These are phyloP conservation scores for Fusarium anguioides DNA, from an alignment of 2,329 filamentous ascomycete genomes.

Conservation along the genomic window DNA sequence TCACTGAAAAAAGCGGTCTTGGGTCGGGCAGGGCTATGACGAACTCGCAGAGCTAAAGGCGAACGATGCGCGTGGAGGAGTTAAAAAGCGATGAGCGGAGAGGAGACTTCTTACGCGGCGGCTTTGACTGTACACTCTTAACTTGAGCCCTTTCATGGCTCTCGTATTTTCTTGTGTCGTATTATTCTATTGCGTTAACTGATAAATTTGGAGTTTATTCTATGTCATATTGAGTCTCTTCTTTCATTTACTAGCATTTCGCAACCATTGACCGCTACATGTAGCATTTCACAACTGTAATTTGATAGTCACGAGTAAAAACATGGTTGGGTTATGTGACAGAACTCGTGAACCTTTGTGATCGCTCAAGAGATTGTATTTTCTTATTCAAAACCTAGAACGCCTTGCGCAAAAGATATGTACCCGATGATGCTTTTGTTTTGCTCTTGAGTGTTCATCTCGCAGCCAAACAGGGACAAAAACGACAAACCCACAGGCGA, in stretches of 20 bases:
- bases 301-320: not conserved
- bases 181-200: constrained; percentile 36
- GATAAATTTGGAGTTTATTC: constrained; percentile 37
- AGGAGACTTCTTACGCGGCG: constrained; percentile 24
- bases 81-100: constrained; percentile 29
- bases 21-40: not conserved
- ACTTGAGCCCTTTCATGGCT: constrained; percentile 31
- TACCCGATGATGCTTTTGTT: constrained; percentile 1
- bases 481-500: not conserved
- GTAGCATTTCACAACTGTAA: not conserved
- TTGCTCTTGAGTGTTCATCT: constrained; percentile 2
- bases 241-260: not conserved
- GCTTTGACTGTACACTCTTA: constrained; percentile 44
- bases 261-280: not conserved
- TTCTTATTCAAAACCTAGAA: constrained; percentile 23
- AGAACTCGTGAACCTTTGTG: not conserved
- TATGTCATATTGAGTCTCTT: constrained; percentile 15
- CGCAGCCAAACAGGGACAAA: not conserved
- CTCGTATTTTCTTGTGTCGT: constrained; percentile 39
- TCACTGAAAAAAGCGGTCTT: not conserved
- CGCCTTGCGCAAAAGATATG: constrained; percentile 28
- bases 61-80: constrained; percentile 12
- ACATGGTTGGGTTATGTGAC: not conserved
- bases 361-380: not conserved
- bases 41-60: not conserved